Base-by-base conservation (phyloP, 768 basidiomycete genomes). In the Crassisporium funariophilum region DNA sequence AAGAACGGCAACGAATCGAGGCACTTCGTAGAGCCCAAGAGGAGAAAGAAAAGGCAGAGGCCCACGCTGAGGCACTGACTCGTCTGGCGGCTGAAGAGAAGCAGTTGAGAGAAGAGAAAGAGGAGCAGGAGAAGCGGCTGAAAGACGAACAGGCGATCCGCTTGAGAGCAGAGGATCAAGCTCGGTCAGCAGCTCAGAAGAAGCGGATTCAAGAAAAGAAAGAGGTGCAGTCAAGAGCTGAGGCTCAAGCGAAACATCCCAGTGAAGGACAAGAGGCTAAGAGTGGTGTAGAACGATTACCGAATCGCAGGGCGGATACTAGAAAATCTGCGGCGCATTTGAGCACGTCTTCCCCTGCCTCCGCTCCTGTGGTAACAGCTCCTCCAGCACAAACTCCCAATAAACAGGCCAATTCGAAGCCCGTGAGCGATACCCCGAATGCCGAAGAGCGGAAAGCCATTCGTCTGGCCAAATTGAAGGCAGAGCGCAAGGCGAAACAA, bases 1-100 rank as follows among this genome's bases (percentile, higher is more conserved):
- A 57, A 44, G 58, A 52, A 35, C 46, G 43, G n/a, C 46, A 45
- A 33, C 46, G 42, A 35, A 27, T 44, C 22, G 50, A 54, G 17
- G 47, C 46, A 16, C 10, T 42, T 13, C 43, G 42, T 42, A 54
- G 40, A 49, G 33, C 22, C 16, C 17, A 37, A 45, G 55, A 52
- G 33, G 42, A 27, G 23, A 25, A 27, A 21, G 33, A 25, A n/a
- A n/a, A n/a, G n/a, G n/a, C n/a, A n/a, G n/a, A n/a, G n/a, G n/a
- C n/a, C n/a, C n/a, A n/a, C n/a, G n/a, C n/a, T n/a, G n/a, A n/a
- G n/a, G n/a, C n/a, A n/a, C n/a, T n/a, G n/a, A n/a, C n/a, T n/a
- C n/a, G n/a, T n/a, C n/a, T n/a, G n/a, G n/a, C n/a, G n/a, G n/a
- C n/a, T n/a, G n/a, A n/a, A n/a, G n/a, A n/a, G n/a, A n/a, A n/a